Conservation (phyloP, 2,329 filamentous ascomycete genomes). For the Trichoderma semiorbis region DNA sequence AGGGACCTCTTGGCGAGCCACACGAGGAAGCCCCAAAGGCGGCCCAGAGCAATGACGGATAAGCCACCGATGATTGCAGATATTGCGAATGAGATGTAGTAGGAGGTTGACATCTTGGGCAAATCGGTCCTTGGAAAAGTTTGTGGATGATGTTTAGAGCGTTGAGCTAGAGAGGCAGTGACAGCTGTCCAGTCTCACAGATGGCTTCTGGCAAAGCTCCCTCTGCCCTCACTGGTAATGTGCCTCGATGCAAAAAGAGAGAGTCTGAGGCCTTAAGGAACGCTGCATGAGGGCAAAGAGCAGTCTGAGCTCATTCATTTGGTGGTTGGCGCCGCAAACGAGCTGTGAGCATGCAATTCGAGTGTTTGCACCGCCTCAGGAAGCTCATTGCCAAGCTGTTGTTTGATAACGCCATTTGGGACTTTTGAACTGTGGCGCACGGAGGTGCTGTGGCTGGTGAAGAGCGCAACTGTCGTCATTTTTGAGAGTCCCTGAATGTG, state of each 20-base stretch:
- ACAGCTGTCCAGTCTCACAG: constrained; percentile 1
- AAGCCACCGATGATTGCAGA: constrained; percentile 35
- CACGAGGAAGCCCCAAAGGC: constrained; percentile 22
- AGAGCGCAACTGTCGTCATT: background rate
- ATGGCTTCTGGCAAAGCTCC: background rate
- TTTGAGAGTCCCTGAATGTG: background rate
- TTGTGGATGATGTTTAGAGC: background rate
- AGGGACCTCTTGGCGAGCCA: constrained; percentile 26
- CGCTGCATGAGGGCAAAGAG: background rate
- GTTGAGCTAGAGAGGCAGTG: background rate
- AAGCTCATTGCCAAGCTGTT: background rate
- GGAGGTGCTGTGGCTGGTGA: background rate
- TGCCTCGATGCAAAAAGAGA: background rate
- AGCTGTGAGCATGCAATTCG: background rate
- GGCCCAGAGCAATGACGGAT: constrained; percentile 31
- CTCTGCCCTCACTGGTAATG: background rate
- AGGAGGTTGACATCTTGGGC: background rate
- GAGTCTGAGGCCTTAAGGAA: background rate
- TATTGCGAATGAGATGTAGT: constrained; percentile 29
- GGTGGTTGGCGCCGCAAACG: background rate
- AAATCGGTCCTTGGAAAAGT: background rate
- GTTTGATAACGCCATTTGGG: background rate
- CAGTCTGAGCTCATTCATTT: background rate
- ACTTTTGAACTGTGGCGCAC: background rate
- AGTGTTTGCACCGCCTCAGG: background rate